Evolutionary conservation across 306 rosid species (phyloP), one percentile per base, ranked within the genome.

Genomic region (Luffa aegyptiaca): DNA sequence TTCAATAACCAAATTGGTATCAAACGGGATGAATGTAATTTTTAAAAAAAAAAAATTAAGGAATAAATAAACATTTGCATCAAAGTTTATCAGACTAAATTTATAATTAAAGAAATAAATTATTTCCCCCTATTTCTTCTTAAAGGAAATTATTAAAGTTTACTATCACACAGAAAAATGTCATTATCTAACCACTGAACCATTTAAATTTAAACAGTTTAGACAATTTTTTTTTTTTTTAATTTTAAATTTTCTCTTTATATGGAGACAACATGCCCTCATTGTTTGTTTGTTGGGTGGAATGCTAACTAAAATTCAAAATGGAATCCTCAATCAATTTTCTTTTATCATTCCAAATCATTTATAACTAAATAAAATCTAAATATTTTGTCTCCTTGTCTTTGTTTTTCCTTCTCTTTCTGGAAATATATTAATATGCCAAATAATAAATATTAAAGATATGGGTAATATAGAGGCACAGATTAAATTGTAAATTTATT

Each of bases 271-370:
- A 48, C 78, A 49, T 73, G 46, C 62, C 78, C 78, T 73, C 62
- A 49, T 73, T 73, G 78, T 49, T 73, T 73, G 45, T 73, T 73
- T 33, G 78, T 73, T 73, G 61, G 78, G 62, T 73, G 78, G 31
- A 73, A 73, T 48, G 59, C 45, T 48, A 49, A 73, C 78, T 73
- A 33, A 73, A 49, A 26, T 73, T 73, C 58, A 73, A 73, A 73
- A 72, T 48, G 61, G 78, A 45, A 73, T 73, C 78, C 31, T 48
- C 59, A 73, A 51, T 73, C 81, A 45, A 17, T 62, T 78, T 77
- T 62, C 35, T 16, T 61, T 79, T 79, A 55, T 61, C 14, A 33
- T 79, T 79, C 17, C 42, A 51, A 65, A 72, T 72, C 13, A 72
- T 49, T 72, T 46, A 46, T 72, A 48, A 26, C 14, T 46, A 72